Base-by-base conservation (phyloP, 306 rosid species). In the Alnus rubra region DNA sequence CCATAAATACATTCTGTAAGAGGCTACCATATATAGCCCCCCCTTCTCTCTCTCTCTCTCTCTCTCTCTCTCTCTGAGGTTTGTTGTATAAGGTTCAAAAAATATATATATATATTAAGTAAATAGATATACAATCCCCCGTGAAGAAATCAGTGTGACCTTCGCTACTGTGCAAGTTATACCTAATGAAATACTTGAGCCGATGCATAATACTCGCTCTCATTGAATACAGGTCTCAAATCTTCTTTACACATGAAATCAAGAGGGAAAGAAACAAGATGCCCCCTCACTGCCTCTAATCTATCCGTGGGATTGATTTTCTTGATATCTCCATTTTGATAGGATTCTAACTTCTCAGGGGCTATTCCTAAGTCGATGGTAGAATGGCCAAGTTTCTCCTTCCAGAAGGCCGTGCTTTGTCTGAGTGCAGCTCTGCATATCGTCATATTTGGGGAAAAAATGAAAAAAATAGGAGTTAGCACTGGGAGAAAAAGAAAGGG, bases 301-400 rank as follows among this genome's bases (percentile, higher is more conserved):
- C 97, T 93, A 78, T 86, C 94, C 80, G 80, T 56, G 14, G 98
- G 92, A 81, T 91, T 88, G 1, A 84, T 82, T 74, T 39, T 88
- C 72, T 79, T 77, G 7, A 86, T 78, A 48, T 76, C 90, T 83
- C 97, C 97, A 62, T 90, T 75, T n/a, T 82, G 82, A 71, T 81
- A 88, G 2, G 91, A 84, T 76, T 93, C 94, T 16, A 90, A 80
- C 78, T 78, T 78, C 63, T 74, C 83, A 2, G 93, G 98, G 50
- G 98, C 96, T 39, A 95, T 91, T 83, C 99, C 99, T 81, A 95
- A 75, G 83, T 95, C 99, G 71, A 93, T 91, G 12, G 98, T 95
- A 1, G 96, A 90, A 84, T 93, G 94, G 23, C 92, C 97, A 28
- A 85, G 69, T 84, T 70, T 90, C 69, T 93, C 98, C 88, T 87